A percentile compares a stretch with the other conserved stretches of the same genome.
Conservation (phyloP, 192 early-diverging fungal genomes). For the Kappamyces sp. region DNA sequence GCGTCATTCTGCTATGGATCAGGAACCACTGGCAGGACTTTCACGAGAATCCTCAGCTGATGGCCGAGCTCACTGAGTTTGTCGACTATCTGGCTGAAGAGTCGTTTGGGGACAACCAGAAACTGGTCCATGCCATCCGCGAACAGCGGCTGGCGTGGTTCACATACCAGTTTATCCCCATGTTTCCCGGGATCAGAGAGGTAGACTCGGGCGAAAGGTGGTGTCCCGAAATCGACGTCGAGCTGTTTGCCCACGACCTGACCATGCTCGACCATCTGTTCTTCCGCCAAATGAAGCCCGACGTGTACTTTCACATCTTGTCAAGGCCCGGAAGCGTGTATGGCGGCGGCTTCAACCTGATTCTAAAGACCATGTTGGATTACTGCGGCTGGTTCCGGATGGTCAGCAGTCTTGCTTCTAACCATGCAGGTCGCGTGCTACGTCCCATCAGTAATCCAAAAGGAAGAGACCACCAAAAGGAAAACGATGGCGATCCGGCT, state of each 20-base stretch:
- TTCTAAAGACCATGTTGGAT: constrained; percentile 42
- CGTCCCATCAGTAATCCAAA: constrained; percentile 32
- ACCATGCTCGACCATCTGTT: constrained; percentile 45
- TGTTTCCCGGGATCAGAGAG: constrained; percentile 31
- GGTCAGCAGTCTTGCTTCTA: constrained; percentile 18
- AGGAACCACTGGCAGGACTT: constrained; percentile 57
- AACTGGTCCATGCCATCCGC: constrained; percentile 49
- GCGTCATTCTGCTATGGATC: constrained; percentile 43
- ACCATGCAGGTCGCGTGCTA: constrained; percentile 32
- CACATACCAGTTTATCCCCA: constrained; percentile 47
- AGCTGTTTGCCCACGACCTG: constrained; percentile 44
- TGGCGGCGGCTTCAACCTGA: constrained; percentile 29
- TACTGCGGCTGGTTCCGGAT: constrained; percentile 40
- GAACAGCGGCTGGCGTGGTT: constrained; percentile 53
- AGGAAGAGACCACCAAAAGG: constrained; percentile 44
- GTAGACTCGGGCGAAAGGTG: constrained; percentile 32
- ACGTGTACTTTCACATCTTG: constrained; percentile 41
- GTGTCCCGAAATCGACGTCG: constrained; percentile 38
- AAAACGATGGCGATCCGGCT: constrained; percentile 36
- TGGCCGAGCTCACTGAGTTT: constrained; percentile 35
- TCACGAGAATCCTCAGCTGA: constrained; percentile 26
- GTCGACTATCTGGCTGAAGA: constrained; percentile 35
- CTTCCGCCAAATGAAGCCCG: constrained; percentile 47
- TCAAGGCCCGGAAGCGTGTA: constrained; percentile 18
- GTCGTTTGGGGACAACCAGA: constrained; percentile 49